A percentile compares a stretch with the other conserved stretches of the same genome.
Conservation (phyloP, 2,329 filamentous ascomycete species). For the Pseudogymnoascus sp. region DNA sequence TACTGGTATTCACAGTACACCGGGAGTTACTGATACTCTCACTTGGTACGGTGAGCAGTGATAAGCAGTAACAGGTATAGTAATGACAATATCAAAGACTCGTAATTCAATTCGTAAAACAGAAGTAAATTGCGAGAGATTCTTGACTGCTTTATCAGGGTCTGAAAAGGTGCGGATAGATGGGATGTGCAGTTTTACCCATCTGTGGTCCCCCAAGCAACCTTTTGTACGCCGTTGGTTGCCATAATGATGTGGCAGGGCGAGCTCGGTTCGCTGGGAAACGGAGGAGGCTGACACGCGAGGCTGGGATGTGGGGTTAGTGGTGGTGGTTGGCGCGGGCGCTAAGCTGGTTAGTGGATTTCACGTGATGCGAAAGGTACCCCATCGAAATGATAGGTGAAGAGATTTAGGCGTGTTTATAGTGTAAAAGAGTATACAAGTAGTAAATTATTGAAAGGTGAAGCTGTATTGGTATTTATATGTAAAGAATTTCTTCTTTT, state of each 20-base stretch:
- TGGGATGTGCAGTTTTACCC: constrained; percentile 5
- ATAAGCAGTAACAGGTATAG: neutral
- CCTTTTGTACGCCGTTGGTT: neutral
- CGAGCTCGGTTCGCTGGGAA: constrained; percentile 5
- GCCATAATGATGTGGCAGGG: constrained; percentile 5
- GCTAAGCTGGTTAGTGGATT: neutral
- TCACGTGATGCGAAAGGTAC: neutral
- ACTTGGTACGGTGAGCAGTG: neutral
- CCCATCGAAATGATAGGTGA: neutral
- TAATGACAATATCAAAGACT: neutral
- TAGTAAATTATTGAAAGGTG: neutral
- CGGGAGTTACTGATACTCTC: neutral
- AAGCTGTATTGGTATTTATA: neutral
- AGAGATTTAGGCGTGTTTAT: neutral
- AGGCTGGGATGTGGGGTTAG: constrained; percentile 1
- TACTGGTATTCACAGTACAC: constrained; percentile 5
- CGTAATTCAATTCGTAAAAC: neutral
- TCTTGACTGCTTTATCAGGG: neutral
- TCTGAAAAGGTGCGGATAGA: constrained; percentile 6
- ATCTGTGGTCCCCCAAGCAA: neutral
- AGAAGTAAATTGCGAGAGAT: neutral
- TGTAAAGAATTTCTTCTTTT: neutral
- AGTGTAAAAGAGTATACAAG: neutral
- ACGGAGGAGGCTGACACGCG: constrained; percentile 5
- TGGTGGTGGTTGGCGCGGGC: neutral